Conservation (phyloP, 768 basidiomycete genomes). For the Pleurotus cornucopiae region DNA sequence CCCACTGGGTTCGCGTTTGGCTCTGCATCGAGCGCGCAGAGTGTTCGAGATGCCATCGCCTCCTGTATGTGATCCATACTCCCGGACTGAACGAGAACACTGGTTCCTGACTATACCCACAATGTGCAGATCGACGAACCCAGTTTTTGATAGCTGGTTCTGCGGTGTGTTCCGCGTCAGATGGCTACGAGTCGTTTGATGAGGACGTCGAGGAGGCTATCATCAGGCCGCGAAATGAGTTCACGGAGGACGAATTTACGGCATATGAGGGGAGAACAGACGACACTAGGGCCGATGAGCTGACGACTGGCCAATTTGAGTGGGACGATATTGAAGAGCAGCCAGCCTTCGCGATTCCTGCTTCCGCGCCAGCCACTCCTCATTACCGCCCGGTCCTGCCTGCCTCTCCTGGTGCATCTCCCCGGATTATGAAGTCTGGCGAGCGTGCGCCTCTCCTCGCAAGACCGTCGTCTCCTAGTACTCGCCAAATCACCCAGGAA, state of each 20-base stretch:
- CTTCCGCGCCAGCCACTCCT: neutral
- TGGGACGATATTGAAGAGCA: constrained; percentile 19
- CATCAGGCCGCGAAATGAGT: constrained; percentile 15
- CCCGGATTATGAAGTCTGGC: neutral
- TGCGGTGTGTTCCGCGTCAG: constrained; percentile 46
- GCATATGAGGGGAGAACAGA: constrained; percentile 11
- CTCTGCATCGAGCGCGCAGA: constrained; percentile 44
- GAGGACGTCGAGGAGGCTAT: constrained; percentile 32
- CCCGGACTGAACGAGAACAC: neutral
- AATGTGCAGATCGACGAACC: constrained; percentile 54
- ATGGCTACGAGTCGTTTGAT: constrained; percentile 32
- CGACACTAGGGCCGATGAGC: constrained; percentile 7
- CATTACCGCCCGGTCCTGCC: neutral
- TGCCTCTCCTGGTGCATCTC: neutral
- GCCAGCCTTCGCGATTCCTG: neutral
- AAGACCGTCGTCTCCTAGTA: neutral
- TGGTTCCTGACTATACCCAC: neutral
- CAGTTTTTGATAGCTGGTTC: constrained; percentile 64
- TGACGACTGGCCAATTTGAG: constrained; percentile 16
- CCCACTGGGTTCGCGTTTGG: constrained; percentile 39
- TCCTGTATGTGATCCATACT: constrained; percentile 44
- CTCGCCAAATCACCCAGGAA: neutral
- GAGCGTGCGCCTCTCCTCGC: constrained; percentile 1
- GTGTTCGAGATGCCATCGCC: constrained; percentile 51
- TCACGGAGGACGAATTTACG: constrained; percentile 18